Base-by-base conservation (phyloP, 129 eudicot genomes). In the Flaveria bidentis region DNA sequence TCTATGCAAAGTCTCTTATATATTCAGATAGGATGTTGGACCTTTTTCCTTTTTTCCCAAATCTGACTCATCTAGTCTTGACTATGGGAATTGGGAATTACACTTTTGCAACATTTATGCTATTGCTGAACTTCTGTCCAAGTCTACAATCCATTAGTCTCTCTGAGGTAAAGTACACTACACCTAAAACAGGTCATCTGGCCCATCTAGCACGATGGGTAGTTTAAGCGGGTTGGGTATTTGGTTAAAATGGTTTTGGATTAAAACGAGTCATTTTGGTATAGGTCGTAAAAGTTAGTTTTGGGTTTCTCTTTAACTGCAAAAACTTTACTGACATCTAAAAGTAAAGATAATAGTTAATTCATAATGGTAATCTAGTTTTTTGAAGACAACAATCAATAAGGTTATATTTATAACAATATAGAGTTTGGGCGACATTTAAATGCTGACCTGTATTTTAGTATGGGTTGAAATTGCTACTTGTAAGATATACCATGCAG, bases 1-100 rank as follows among this genome's bases (percentile, higher is more conserved):
- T 18, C 64, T 63, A 51, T 74, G 69, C 49, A 39, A 72, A 90
- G 96, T 77, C 84, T 72, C 87, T 89, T 61, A 46, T 63, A 60
- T 70, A 16, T 22, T 74, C 85, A 80, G 87, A 72, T 62, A 81
- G 74, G 9, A 47, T 70, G 72, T 46, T 62, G 50, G 72, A 74
- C 33, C 33, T 0, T 74, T 67, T 67, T 67, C 80, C 84, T 30
- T 25, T 74, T 9, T 80, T 66, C 39, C 28, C 71, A 17, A 80
- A 80, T 74, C 15, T 74, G 76, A 26, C 9, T 2, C 52, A 28
- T 55, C 39, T 80, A 33, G 26, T 25, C 70, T 28, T 73, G 70
- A 67, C 63, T 15, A 46, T 28, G 63, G 80, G 67, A 13, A 46
- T 74, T 16, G 36, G 25, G 64, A 67, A 58, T 81, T 39, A 22